Evolutionary conservation across 108 stramenopile genomes (phyloP).

Genomic region (Skeletonema costatum): DNA sequence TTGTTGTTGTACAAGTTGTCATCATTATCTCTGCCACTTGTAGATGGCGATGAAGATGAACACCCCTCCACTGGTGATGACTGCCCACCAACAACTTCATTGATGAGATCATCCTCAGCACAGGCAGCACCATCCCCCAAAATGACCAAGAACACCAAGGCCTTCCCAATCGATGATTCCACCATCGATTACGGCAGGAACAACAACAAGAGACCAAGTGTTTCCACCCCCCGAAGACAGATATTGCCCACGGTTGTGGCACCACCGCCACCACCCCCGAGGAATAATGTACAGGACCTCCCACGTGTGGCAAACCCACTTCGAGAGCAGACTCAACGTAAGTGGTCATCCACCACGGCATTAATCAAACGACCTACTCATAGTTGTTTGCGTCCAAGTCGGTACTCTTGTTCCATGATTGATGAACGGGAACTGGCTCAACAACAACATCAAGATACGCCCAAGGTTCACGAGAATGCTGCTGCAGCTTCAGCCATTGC

Average conservation of each 20-base stretch:
- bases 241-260: constrained; percentile 20
- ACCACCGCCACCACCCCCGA: constrained; percentile 9
- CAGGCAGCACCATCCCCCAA: not conserved
- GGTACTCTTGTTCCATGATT: constrained; percentile 28
- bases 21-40: constrained; percentile 10
- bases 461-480: not conserved
- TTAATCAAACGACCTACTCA: constrained; percentile 8
- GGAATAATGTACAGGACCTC: not conserved
- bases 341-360: constrained; percentile 35
- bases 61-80: not conserved
- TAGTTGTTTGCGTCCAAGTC: constrained; percentile 26
- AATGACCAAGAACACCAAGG: not conserved
- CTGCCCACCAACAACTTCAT: not conserved
- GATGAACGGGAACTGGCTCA: not conserved
- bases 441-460: not conserved
- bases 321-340: constrained; percentile 1
- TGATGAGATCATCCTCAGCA: not conserved
- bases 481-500: not conserved
- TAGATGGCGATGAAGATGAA: not conserved
- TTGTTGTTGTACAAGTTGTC: constrained; percentile 19
- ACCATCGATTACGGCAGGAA: constrained; percentile 1
- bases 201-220: not conserved
- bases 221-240: constrained; percentile 21
- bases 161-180: not conserved
- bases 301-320: not conserved